Evolutionary conservation across 441 rosid species (phyloP), one percentile per base, ranked within the genome.

Genomic region (Pelargonium myrrhifolium): DNA sequence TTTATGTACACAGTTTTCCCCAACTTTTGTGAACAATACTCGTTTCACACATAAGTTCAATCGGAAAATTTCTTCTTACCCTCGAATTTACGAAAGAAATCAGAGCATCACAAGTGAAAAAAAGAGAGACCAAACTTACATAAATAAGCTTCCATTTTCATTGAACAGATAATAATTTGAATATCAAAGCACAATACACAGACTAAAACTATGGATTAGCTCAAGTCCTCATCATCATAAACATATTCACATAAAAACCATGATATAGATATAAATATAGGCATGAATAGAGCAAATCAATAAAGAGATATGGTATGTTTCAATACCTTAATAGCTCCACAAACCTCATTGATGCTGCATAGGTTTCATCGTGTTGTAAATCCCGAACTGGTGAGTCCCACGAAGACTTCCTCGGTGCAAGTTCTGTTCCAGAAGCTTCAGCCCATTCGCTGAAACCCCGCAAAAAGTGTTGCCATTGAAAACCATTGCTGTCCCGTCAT

Each of bases 391-490:
- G 31, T 88, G 93, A 74, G 87, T 79, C 43, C 85, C 87, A 31
- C 80, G 72, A 65, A 73, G 69, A 56, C 68, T 71, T 71, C 73
- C 82, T 39, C 72, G 66, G 10, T 81, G 81, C 74, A 87, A 75
- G 76, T 79, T 79, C 68, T 86, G 96, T 68, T 84, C 96, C 28
- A 84, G 91, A 71, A 84, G 65, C 82, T 82, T 84, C 5, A 81
- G 68, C 74, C 78, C 89, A 43, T 85, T 78, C 0, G 92, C 75
- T 61, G 92, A 79, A 73, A 74, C 70, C 65, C 83, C 86, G 64
- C 80, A 79, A 45, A 79, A 74, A 43, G 87, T 68, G 63, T 75
- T 84, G 62, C 76, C 77, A 64, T 86, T 74, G 69, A 62, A 80
- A 72, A 55, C 73, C 12, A 65, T 68, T 3, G 82, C 69, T 59